phyloP scores from a whole-genome alignment of 768 basidiomycete genomes.

The Mycena vulgaris region DNA sequence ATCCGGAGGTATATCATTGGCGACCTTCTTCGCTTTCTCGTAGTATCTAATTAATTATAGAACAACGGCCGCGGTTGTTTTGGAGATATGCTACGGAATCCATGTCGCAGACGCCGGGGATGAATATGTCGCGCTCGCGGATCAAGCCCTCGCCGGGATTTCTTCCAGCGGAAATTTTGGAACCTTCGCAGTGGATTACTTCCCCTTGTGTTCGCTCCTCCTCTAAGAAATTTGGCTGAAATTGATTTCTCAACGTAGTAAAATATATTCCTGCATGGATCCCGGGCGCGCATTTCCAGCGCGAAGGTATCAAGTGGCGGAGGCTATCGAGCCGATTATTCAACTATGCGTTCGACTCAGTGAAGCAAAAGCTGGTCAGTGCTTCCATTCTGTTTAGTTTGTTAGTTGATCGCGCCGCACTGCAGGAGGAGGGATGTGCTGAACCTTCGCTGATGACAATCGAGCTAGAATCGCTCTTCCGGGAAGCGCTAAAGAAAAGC shows the following conservation, averaged over 20 bases:
- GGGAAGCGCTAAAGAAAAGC: slow-evolving; percentile 34
- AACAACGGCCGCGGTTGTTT: slow-evolving; percentile 36
- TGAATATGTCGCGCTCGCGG: slow-evolving; percentile 44
- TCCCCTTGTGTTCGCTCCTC: slow-evolving; percentile 19
- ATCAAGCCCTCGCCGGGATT: slow-evolving; percentile 42
- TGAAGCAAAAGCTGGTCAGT: slow-evolving; percentile 49
- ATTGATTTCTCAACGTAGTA: slow-evolving; percentile 43
- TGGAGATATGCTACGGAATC: slow-evolving; percentile 41
- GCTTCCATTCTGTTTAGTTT: neutral
- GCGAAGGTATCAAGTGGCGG: slow-evolving; percentile 54
- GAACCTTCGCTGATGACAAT: slow-evolving; percentile 39
- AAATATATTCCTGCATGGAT: slow-evolving; percentile 63
- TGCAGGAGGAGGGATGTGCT: slow-evolving; percentile 33
- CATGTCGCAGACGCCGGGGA: slow-evolving; percentile 43
- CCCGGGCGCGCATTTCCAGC: slow-evolving; percentile 63
- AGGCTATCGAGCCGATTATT: slow-evolving; percentile 51
- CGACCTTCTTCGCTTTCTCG: neutral
- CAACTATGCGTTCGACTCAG: slow-evolving; percentile 52
- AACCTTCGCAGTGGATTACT: slow-evolving; percentile 40
- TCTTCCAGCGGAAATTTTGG: slow-evolving; percentile 39
- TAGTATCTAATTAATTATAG: neutral
- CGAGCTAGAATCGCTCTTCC: slow-evolving; percentile 36
- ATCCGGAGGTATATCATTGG: slow-evolving; percentile 15
- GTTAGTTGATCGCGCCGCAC: neutral
- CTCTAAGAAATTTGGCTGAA: neutral